Evolutionary conservation across 192 early-diverging fungal species (phyloP).

Genomic region (Spizellomyces punctatus): DNA sequence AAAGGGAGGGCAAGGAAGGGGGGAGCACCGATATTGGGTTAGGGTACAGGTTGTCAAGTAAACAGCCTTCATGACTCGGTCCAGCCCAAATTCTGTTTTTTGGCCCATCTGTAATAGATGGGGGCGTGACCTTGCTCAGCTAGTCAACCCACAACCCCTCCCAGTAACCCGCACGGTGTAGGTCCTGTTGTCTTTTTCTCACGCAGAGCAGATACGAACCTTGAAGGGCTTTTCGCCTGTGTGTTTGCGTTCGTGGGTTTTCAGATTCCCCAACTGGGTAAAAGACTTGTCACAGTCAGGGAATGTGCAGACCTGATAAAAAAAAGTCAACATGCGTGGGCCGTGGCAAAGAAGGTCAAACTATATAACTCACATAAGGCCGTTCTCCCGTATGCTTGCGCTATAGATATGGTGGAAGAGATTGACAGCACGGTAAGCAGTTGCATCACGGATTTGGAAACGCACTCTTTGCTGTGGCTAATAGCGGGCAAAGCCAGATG

Average conservation of each 20-base stretch:
- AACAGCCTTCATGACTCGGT: constrained; percentile 32
- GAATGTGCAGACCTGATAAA: constrained; percentile 31
- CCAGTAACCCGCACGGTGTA: too few relatives aligned
- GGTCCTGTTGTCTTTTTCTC: not conserved
- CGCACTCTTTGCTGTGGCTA: too few relatives aligned
- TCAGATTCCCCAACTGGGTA: constrained; percentile 80
- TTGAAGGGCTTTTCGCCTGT: constrained; percentile 59
- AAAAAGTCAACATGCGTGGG: not conserved
- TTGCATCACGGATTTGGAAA: not conserved
- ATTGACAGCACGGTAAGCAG: constrained; percentile 6
- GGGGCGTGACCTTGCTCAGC: constrained; percentile 1
- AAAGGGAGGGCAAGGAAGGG: constrained; percentile 14
- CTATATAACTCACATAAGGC: constrained; percentile 44
- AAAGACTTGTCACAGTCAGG: constrained; percentile 71
- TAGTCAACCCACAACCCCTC: not conserved
- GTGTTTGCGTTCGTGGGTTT: constrained; percentile 59
- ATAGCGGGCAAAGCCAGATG: too few relatives aligned
- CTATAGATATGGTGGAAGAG: constrained; percentile 36
- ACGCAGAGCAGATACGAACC: constrained; percentile 13
- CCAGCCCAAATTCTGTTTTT: not conserved
- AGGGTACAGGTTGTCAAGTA: not conserved
- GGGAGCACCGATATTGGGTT: not conserved
- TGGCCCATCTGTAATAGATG: not conserved
- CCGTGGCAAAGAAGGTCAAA: not conserved
- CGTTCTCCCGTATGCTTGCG: constrained; percentile 66